Base-by-base conservation (phyloP, 129 eudicot species). In the Centrapalus pauciflorus region DNA sequence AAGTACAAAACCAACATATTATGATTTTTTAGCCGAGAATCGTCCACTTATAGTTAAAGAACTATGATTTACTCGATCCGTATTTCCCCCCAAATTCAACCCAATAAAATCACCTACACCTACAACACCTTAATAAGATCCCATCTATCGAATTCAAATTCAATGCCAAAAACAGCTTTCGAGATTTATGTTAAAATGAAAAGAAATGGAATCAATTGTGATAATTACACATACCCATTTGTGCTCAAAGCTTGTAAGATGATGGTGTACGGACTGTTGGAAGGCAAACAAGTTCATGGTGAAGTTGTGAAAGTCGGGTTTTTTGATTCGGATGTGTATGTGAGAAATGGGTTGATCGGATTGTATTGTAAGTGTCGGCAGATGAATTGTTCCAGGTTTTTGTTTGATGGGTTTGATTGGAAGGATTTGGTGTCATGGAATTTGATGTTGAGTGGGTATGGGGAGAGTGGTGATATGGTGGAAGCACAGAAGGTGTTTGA, bases 391-490 rank as follows among this genome's bases (percentile, higher is more conserved):
- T 67, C 70, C 17, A 60, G 71, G 55, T 25, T 14, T 37, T 51
- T 81, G 70, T 81, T 81, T 64, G 74, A 81, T 11, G 73, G 62
- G 21, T 81, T 81, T n/a, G 2, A 50, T 38, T 40, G 54, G 28
- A 81, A 73, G 35, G 79, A 81, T 64, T 37, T 81, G 57, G 82
- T 81, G 23, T 77, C 86, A 10, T 77, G 86, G 86, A 77, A 81
- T 64, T 72, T 77, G 80, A 62, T 81, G 60, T 27, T 81, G 56
- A 40, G 70, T 56, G 79, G 79, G 14, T 72, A 67, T 63, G 82
- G 32, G 1, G 55, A 62, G 77, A 48, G 63, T 64, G 80, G 86
- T 27, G 70, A 73, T 51, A 64, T 77, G 58, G 64, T 24, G 70
- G 69, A 63, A 51, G 82, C 86, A 14, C 82, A 62, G 34, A 81